A percentile compares a stretch with the other conserved stretches of the same genome.
These are phyloP conservation scores for Fusarium sp. DNA, from an alignment of 2,329 filamentous ascomycete species.

Conservation along the genomic window DNA sequence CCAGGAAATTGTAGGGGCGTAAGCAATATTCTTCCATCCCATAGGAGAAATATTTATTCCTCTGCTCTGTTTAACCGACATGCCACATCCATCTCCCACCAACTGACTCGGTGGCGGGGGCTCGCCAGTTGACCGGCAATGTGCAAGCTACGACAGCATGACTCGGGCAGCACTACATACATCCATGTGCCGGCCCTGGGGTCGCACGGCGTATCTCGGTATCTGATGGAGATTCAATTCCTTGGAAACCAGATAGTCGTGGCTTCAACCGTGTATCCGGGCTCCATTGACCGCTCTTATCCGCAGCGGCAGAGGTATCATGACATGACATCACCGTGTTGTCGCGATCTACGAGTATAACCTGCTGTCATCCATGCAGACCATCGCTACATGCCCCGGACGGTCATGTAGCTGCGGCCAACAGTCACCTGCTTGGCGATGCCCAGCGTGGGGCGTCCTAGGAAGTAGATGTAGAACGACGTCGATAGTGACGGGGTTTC, in stretches of 20 bases:
- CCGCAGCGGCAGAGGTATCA: conserved; percentile 5
- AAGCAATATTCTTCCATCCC: background rate
- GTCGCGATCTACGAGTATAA: conserved; percentile 32
- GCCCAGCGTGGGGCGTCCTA: conserved; percentile 10
- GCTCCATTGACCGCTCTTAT: background rate
- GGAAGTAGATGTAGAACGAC: conserved; percentile 7
- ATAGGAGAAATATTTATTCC: background rate
- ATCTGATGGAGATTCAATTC: background rate
- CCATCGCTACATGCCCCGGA: conserved; percentile 13
- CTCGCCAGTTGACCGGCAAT: conserved; percentile 7
- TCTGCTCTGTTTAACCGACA: background rate
- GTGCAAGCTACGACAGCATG: conserved; percentile 16
- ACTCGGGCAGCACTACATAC: conserved; percentile 19
- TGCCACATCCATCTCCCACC: background rate
- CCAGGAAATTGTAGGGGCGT: background rate
- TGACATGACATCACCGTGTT: conserved; percentile 25
- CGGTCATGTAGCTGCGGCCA: conserved; percentile 23
- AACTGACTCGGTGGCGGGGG: background rate
- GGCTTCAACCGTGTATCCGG: background rate
- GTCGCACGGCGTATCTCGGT: conserved; percentile 2
- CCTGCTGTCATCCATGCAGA: conserved; percentile 14
- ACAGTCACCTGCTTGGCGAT: conserved; percentile 21
- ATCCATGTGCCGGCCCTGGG: background rate
- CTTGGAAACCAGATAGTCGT: background rate
- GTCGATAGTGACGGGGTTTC: conserved; percentile 8